Conservation (phyloP, 164 flowering plant species). For the Chimonanthus salicifolius region DNA sequence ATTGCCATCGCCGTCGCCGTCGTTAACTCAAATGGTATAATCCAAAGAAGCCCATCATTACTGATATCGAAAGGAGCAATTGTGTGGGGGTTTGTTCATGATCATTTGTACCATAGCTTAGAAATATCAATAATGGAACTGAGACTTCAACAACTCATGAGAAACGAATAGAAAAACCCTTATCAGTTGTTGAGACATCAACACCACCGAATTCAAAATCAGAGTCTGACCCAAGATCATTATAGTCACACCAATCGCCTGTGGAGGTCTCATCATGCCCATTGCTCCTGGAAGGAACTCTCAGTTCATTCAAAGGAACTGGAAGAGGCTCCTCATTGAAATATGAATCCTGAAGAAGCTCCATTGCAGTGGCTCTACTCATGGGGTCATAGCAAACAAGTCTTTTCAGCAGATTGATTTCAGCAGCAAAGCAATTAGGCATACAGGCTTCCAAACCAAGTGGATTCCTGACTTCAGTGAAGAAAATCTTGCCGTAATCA, state of each 20-base stretch:
- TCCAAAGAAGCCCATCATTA: too few species aligned
- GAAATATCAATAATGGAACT: too few species aligned
- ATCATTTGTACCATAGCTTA: too few species aligned
- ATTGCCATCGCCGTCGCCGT: too few species aligned
- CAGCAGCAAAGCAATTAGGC: constrained; percentile 48
- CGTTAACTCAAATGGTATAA: too few species aligned
- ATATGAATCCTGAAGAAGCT: constrained; percentile 70
- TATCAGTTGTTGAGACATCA: constrained; percentile 33
- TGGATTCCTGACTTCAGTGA: constrained; percentile 54
- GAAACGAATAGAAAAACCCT: constrained; percentile 69
- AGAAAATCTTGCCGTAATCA: constrained; percentile 65
- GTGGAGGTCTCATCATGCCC: constrained; percentile 49
- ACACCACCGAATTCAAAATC: constrained; percentile 59
- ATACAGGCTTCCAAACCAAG: constrained; percentile 55
- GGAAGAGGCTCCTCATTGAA: constrained; percentile 74
- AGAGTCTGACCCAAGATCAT: constrained; percentile 56
- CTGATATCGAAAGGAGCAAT: too few species aligned
- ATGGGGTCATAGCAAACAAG: constrained; percentile 71
- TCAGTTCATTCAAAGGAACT: constrained; percentile 54
- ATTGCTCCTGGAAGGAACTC: constrained; percentile 47
- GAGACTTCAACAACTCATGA: constrained; percentile 29
- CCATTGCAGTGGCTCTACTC: constrained; percentile 67
- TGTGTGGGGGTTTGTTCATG: too few species aligned
- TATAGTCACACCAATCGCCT: constrained; percentile 37
- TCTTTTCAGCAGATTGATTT: constrained; percentile 43